Evolutionary conservation across 2,329 filamentous ascomycete species (phyloP), one percentile per base, ranked within the genome.

Genomic region (Penicillium corylophilum): DNA sequence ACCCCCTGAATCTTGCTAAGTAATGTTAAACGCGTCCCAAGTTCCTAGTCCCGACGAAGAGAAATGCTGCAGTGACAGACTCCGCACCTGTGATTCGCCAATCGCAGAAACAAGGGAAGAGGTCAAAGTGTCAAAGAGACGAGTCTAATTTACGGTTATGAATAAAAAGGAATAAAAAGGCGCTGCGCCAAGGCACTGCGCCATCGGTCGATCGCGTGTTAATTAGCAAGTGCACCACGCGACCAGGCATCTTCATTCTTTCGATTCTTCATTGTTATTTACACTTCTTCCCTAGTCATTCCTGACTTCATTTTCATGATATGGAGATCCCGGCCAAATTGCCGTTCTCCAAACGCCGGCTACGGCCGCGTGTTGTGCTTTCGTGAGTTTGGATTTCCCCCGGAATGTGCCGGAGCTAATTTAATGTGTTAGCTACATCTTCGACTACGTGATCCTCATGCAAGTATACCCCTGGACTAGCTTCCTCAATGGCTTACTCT

Each of bases 371-470:
- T 53, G 72, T 81, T 55, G 70, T 82, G 45, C 74, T 81, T 60
- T 81, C 79, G 78, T 82, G 63, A 63, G 76, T 73, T 12, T 22
- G 46, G 40, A 52, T 43, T 38, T 50, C 47, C 38, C 48, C 20
- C 44, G 18, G 13, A 10, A 45, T 46, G 26, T 20, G 16, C 24
- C n/a, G 6, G 13, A 26, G 7, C 13, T 26, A 41, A 26, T 8
- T 13, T 39, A 47, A 29, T 29, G 28, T 18, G 28, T 15, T 60
- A 82, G 79, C 61, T 83, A 83, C 62, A 76, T 82, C 54, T 68
- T 77, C 56, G 81, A 84, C 73, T 84, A 83, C 73, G 74, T 81
- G 46, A 81, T 83, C 48, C 78, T 84, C 51, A 64, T 82, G 81
- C 82, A 71, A 62, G 77, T 69, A n/a, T 29, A 35, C 18, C 10